Base-by-base conservation (phyloP, 2,329 filamentous ascomycete species). In the Penicillium sp. region DNA sequence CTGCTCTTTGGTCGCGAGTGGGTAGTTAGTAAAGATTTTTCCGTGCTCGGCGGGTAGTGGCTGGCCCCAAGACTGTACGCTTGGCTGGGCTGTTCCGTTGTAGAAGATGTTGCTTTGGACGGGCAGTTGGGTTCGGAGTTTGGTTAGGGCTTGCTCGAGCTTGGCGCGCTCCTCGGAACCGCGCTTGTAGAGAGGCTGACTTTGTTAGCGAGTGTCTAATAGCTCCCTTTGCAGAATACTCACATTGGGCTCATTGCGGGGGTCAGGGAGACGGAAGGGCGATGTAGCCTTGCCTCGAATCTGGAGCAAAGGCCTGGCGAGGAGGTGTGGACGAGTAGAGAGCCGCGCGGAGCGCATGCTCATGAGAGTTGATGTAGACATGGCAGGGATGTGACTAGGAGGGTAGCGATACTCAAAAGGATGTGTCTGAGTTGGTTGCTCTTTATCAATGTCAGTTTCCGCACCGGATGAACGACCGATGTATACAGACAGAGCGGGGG, bases 11-110 rank as follows among this genome's bases (percentile, higher is more conserved):
- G 88, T 90, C 57, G 93, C 93, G 64, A 90, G 90, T 64, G 92
- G 91, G 81, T 93, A 97, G 63, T 86, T 90, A 57, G 93, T 93
- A 64, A 97, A 85, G 8, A 86, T 83, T 47, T 86, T 85, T 1
- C 60, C 69, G 62, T 75, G 73, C 26, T 74, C 72, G 1, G 72
- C 66, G 5, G 73, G 73, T 6, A 75, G 58, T 11, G 66, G 68
- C 56, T 75, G 73, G n/a, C 70, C 64, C 57, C 64, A 65, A 0
- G 70, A 71, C 47, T 70, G 59, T 6, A 66, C 59, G 19, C 63
- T 68, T 7, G 66, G 59, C 26, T 75, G 73, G 1, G 62, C 61
- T 41, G 70, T 67, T 60, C 72, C 73, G 60, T 73, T 65, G 66
- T 73, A 70, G 72, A 64, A 66, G 45, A 73, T 65, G 46, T 66